Base-by-base conservation (phyloP, 805 yeast genomes). In the Candida jianshihensis region DNA sequence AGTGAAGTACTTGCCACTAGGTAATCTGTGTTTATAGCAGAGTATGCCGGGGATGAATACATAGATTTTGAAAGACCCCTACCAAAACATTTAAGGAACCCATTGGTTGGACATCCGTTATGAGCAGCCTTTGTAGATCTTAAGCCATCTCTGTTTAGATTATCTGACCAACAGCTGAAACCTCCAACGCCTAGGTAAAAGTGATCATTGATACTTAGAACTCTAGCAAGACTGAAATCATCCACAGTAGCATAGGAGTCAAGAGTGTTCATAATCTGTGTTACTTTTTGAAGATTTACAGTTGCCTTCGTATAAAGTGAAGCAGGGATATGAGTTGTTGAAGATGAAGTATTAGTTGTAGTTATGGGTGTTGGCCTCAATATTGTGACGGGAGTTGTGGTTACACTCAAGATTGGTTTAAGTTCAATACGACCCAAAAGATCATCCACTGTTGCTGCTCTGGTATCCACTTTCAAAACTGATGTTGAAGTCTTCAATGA, bases 141-240 rank as follows among this genome's bases (percentile, higher is more conserved):
- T 5, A 35, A 10, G 5, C 7, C 19, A 19, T 33, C 40, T 5
- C 26, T 30, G n/a, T 32, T 19, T 6, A 8, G 8, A 19, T 30
- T 26, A 17, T 36, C 34, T 6, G 40, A 33, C 25, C 30, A 36
- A 31, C 40, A 39, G 28, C 13, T 18, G 18, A 33, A 39, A 3
- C 40, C 42, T 13, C 20, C 4, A 4, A 22, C 19, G 5, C 40
- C 37, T 13, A 39, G 19, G 5, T 19, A 13, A 25, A 39, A 16
- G 18, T 36, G 16, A 18, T 39, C 42, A 22, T 39, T 30, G 19
- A 39, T 14, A 7, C 22, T 14, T 20, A 39, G 34, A 3, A 39
- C 42, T 21, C 42, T 33, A 13, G 42, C 37, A 10, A 39, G 2
- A 19, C 27, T 36, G 28, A 39, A 39, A 6, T 24, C 37, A 5